These are phyloP conservation scores for Tilletia walkeri DNA, from an alignment of 1,284 basidiomycete genomes.

Conservation along the genomic window DNA sequence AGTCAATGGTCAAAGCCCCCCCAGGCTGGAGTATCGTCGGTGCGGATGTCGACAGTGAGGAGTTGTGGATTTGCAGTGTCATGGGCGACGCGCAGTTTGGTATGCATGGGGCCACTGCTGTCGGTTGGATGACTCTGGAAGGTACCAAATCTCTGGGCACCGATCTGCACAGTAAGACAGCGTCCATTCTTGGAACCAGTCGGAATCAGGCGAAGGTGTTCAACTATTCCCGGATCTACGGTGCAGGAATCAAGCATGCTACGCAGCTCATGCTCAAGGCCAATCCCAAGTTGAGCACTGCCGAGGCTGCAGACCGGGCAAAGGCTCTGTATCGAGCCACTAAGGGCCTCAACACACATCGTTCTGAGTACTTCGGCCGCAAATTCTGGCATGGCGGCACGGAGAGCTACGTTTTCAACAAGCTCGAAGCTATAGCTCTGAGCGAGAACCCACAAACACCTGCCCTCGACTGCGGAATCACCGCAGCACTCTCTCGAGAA, in stretches of 20 bases:
- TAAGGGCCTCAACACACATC: conserved; percentile 67
- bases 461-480: conserved; percentile 89
- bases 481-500: conserved; percentile 82
- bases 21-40: conserved; percentile 91
- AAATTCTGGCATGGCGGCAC: conserved; percentile 97
- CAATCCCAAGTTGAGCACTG: conserved; percentile 74
- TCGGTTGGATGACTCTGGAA: conserved; percentile 99
- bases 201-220: conserved; percentile 97
- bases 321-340: conserved; percentile 86
- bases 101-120: conserved; percentile 89
- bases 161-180: conserved; percentile 95
- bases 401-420: conserved; percentile 98
- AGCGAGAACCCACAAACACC: conserved; percentile 86
- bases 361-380: conserved; percentile 54
- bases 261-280: conserved; percentile 83
- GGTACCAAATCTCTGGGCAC: conserved; percentile 96
- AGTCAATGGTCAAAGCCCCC: conserved; percentile 93
- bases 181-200: conserved; percentile 85
- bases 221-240: conserved; percentile 98
- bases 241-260: conserved; percentile 93
- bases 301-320: conserved; percentile 77
- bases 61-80: conserved; percentile 97
- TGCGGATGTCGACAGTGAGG: conserved; percentile 97
- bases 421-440: conserved; percentile 89
- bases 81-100: conserved; percentile 99